Evolutionary conservation across 1,139 yeast genomes (phyloP), one percentile per base, ranked within the genome.

Genomic region (Sugiyamaella grinbergsii): DNA sequence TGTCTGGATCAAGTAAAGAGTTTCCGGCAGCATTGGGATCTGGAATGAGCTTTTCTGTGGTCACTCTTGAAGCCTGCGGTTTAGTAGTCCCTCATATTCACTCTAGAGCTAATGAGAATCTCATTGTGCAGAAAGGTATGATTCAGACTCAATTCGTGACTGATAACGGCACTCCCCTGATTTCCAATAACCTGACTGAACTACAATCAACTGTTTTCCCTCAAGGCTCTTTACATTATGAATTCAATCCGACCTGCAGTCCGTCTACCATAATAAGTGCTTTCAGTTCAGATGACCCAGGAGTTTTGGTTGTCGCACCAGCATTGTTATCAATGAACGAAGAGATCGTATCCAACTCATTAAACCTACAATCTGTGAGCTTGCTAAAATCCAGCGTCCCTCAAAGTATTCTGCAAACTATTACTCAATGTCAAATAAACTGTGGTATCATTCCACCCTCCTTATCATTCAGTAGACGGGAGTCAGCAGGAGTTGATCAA

Each of bases 1-100:
- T 58, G 10, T 31, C 54, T n/a, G 62, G 62, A 1, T 51, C 52
- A 26, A 59, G 62, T 10, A 49, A 46, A 5, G 49, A 54, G 18
- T 61, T 61, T 47, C 62, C 65, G 4, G 63, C 65, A 4, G 40
- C 51, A 4, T 54, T 36, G 38, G 62, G 55, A 8, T 45, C 52
- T 2, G 61, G 61, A 2, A 42, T 61, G 16, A 53, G 60, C 5
- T 33, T 58, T 48, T 52, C 61, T 2, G 15, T 57, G 10, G 50
- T 54, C 39, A 49, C 49, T 15, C 48, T 61, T 19, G 58, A 51
- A 2, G 60, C 64, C 1, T 61, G 65, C 43, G 60, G 59, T 6
- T 19, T 61, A 18, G 57, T 59, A 15, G 57, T 54, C 3, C 64
- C 65, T 23, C 62, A 59, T 47, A 39, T 52, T 10, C 58, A 58